Base-by-base conservation (phyloP, 2,329 filamentous ascomycete species). In the Cadophora luteo-olivacea region DNA sequence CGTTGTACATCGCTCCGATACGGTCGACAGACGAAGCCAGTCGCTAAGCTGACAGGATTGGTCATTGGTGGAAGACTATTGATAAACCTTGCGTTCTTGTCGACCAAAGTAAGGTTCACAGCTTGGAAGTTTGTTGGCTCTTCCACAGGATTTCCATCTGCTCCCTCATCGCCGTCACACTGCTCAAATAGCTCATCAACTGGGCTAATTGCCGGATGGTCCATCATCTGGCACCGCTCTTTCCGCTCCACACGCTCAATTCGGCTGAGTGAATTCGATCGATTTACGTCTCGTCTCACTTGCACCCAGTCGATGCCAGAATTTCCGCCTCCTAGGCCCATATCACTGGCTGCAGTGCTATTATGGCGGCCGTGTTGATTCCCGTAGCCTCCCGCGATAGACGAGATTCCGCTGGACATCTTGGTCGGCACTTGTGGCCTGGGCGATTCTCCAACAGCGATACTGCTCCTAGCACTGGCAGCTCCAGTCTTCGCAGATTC, bases 1-100 rank as follows among this genome's bases (percentile, higher is more conserved):
- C 94, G 88, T 79, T 99, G 96, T 0, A 97, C 93, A 75, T 98
- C 95, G 79, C 93, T 97, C 69, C 94, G 87, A 79, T 97, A 97
- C 0, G 96, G 97, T 33, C 96, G 89, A 77, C 97, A 99, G 12
- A 99, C 89, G 77, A 97, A 97, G 0, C 91, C 93, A 68, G 96
- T 96, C 0, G 96, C 94, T 19, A 99, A 84, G 36, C 91, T 92
- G 32, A 91, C 87, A 0, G 95, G 89, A 19, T 92, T 97, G 0
- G 92, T 93, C 81, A 91, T 91, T 0, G 92, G 89, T 0, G 95
- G 94, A 19, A 97, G 84, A 73, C 88, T 93, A 76, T 89, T 92
- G 71, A 98, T 87, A 79, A 98, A 99, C 1, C 96, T 90, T 5
- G 94, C 92, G 77, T 94, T 97, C 81, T 99, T 99, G 83, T 99